Evolutionary conservation across 192 early-diverging fungal genomes (phyloP).

Genomic region (Martensiomyces pterosporus): DNA sequence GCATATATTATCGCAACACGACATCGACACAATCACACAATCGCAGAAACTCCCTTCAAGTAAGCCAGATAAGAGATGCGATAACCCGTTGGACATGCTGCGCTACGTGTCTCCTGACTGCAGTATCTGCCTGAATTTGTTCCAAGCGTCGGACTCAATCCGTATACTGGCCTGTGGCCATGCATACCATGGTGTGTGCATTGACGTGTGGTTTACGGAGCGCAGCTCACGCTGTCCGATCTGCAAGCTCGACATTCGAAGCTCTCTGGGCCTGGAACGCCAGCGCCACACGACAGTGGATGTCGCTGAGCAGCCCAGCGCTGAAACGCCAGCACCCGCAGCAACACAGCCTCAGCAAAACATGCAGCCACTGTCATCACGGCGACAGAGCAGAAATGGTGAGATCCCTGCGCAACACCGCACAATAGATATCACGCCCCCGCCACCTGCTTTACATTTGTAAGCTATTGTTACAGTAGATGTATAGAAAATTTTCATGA

Average conservation of each 20-base stretch:
- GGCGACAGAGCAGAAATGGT: too few relatives aligned
- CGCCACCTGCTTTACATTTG: neutral
- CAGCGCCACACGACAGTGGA: neutral
- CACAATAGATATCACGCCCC: neutral
- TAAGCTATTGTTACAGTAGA: too few relatives aligned
- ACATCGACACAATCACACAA: slow-evolving; percentile 15
- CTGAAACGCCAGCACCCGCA: neutral
- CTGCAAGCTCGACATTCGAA: slow-evolving; percentile 30
- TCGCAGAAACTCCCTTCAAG: neutral
- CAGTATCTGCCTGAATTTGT: slow-evolving; percentile 60
- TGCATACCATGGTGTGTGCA: slow-evolving; percentile 59
- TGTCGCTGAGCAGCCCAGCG: neutral
- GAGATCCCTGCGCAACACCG: too few relatives aligned
- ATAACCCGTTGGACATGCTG: slow-evolving; percentile 3
- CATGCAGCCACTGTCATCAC: too few relatives aligned
- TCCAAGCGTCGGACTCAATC: slow-evolving; percentile 52
- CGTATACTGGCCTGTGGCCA: slow-evolving; percentile 61
- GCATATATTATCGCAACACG: slow-evolving; percentile 9
- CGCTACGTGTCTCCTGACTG: slow-evolving; percentile 52
- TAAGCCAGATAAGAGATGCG: too few relatives aligned
- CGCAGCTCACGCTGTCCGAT: slow-evolving; percentile 38
- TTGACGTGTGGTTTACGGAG: slow-evolving; percentile 54
- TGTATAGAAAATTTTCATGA: too few relatives aligned
- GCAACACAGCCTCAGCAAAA: neutral
- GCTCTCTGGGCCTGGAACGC: slow-evolving; percentile 23